Evolutionary conservation across 129 eudicot genomes (phyloP).

Genomic region (Lactuca saligna): DNA sequence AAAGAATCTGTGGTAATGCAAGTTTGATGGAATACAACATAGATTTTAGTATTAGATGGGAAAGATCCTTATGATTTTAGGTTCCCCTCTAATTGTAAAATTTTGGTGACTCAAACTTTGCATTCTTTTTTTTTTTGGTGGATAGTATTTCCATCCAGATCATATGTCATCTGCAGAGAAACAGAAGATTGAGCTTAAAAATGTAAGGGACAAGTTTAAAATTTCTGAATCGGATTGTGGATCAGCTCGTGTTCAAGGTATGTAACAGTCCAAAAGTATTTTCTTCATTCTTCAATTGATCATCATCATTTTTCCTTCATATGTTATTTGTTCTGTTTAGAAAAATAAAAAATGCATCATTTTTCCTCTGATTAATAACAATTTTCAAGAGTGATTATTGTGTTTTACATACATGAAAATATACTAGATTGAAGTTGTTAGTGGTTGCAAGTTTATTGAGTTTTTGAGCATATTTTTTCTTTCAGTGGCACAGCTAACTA

Average conservation of each 20-base stretch:
- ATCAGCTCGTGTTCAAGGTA: conserved; percentile 90
- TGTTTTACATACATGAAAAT: too few relatives aligned
- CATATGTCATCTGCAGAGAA: conserved; percentile 88
- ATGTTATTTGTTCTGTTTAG: background rate
- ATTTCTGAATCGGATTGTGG: conserved; percentile 93
- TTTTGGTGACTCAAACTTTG: too few relatives aligned
- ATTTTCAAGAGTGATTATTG: too few relatives aligned
- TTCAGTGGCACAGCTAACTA: conserved; percentile 90
- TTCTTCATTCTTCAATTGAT: background rate
- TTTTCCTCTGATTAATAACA: too few relatives aligned
- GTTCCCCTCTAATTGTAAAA: too few relatives aligned
- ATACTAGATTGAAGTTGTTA: too few relatives aligned
- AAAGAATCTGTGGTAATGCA: too few relatives aligned
- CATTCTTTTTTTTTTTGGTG: conserved; percentile 10
- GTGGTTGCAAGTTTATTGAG: background rate
- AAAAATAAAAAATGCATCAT: background rate
- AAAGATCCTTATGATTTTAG: too few relatives aligned
- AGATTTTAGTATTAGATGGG: too few relatives aligned
- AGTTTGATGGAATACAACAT: too few relatives aligned
- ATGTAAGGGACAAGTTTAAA: conserved; percentile 76
- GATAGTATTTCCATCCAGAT: conserved; percentile 90
- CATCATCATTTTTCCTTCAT: too few relatives aligned
- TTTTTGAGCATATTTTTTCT: background rate
- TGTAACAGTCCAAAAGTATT: background rate
- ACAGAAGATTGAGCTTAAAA: conserved; percentile 70